Evolutionary conservation across 2,329 filamentous ascomycete genomes (phyloP), one percentile per base, ranked within the genome.

Genomic region (Xylaria sp.): DNA sequence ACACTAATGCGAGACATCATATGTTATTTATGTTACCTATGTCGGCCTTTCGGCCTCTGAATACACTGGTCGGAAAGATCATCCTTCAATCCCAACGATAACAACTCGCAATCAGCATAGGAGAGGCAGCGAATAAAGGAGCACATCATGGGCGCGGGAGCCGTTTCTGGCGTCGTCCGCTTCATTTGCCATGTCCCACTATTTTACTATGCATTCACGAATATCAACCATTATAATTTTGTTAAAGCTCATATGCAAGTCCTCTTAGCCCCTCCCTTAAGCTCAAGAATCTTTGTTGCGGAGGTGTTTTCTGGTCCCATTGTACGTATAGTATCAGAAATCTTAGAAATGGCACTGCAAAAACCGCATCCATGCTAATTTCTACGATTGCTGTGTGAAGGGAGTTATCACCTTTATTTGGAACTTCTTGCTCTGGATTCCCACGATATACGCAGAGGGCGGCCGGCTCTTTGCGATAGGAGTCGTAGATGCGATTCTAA

Each of bases 361-460:
- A 17, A 31, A 13, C 1, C 17, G 44, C 10, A 17, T 59, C 33
- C 33, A 4, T 59, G 42, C 54, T 59, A 44, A 64, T 44, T 31
- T 4, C 4, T 23, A 28, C 11, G 13, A 28, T 38, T 49, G 5
- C 28, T 17, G 1, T 40, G 33, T 49, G 17, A 44, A 65, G 62
- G 62, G 44, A n/a, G 10, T 59, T 17, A 36, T 65, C 11, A 23
- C 36, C 44, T 65, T 65, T 11, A 6, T 65, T 17, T 59, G 62
- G 62, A 65, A 65, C n/a, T 59, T 65, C 46, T n/a, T 65, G 6
- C 10, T 65, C 5, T 65, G 53, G 62, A 59, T 59, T 26, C 62
- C 62, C 17, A 53, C 62, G 11, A 31, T 59, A 26, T 15, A 15
- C 11, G 6, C 54, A 6, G 38, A 31, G 2, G 62, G 54, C 11